Evolutionary conservation across 2,329 filamentous ascomycete genomes (phyloP), one percentile per base, ranked within the genome.

Genomic region (Aurifilum marmelostoma): DNA sequence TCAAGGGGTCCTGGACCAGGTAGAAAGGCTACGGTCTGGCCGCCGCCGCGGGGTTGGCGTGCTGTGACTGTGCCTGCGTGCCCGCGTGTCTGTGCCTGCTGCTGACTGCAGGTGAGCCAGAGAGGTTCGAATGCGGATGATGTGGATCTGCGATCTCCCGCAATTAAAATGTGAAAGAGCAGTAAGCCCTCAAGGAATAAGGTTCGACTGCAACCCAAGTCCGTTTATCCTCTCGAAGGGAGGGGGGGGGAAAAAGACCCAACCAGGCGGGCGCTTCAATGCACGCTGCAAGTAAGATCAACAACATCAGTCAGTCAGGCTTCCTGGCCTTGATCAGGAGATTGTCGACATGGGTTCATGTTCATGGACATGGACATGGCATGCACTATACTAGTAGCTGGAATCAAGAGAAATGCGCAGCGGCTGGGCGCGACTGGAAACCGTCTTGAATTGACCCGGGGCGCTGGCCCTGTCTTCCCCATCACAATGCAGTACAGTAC

Each of bases 41-140:
- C 52, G 63, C 63, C 52, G 63, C 24, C 63, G 63, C 63, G 63
- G 63, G 63, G 63, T 58, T 59, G 52, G 50, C 24, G 41, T 60
- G 16, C 39, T 37, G 62, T 37, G 62, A 50, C 18, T 56, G 62
- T 62, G 60, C 39, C 32, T 60, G 62, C 24, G 43, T 41, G 63
- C 32, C 34, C 4, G 47, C 47, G 12, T 65, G 52, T 41, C 16
- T 65, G 50, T 54, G 24, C 27, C 61, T 63, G 60, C 41, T 50
- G 41, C 41, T 29, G 61, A 18, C 61, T 63, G 62, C 62, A 64
- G 62, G 29, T 37, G 18, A 18, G 41, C 59, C 34, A 50, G 29
- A 47, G 61, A 63, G 27, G 62, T 18, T 27, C 12, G 62, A 29
- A n/a, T 54, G 47, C 21, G 41, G 39, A 27, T 50, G 18, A 27